Evolutionary conservation across 2,329 filamentous ascomycete genomes (phyloP).

Genomic region (Passalora sequoiae): DNA sequence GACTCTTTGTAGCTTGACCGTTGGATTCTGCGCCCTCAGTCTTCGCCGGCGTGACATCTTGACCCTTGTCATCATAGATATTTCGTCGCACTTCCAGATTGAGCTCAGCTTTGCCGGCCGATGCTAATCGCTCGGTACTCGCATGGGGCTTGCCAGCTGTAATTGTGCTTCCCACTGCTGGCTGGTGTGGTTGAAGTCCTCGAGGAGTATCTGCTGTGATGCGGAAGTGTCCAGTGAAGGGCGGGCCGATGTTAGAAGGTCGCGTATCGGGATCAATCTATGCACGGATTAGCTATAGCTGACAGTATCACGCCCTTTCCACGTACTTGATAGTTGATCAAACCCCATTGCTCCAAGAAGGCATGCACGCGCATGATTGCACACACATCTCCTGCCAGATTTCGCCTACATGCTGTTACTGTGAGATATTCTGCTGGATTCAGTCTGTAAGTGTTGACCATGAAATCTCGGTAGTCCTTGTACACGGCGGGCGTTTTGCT

Average conservation of each 20-base stretch:
- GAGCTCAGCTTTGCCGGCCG: constrained; percentile 69
- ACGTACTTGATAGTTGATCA: constrained; percentile 94
- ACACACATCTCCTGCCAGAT: constrained; percentile 94
- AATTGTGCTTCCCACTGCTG: constrained; percentile 65
- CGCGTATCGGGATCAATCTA: constrained; percentile 94
- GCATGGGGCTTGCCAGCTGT: constrained; percentile 57
- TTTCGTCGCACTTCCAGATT: constrained; percentile 93
- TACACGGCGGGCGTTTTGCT: constrained; percentile 97
- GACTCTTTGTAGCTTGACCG: constrained; percentile 64
- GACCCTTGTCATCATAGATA: constrained; percentile 88
- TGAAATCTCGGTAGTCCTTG: constrained; percentile 98
- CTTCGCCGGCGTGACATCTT: constrained; percentile 65
- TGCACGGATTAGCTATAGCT: not conserved
- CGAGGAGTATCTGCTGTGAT: constrained; percentile 93
- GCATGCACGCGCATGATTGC: constrained; percentile 98
- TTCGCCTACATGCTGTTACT: constrained; percentile 90
- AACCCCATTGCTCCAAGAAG: constrained; percentile 95
- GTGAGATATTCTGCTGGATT: constrained; percentile 96
- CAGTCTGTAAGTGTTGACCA: constrained; percentile 98
- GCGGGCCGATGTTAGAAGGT: constrained; percentile 90
- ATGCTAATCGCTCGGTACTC: constrained; percentile 67
- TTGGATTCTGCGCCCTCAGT: constrained; percentile 49
- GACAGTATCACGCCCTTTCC: not conserved
- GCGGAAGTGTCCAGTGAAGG: constrained; percentile 95
- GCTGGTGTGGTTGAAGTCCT: constrained; percentile 91